Base-by-base conservation (phyloP, 2,329 filamentous ascomycete species). In the Stemphylium lycopersici region DNA sequence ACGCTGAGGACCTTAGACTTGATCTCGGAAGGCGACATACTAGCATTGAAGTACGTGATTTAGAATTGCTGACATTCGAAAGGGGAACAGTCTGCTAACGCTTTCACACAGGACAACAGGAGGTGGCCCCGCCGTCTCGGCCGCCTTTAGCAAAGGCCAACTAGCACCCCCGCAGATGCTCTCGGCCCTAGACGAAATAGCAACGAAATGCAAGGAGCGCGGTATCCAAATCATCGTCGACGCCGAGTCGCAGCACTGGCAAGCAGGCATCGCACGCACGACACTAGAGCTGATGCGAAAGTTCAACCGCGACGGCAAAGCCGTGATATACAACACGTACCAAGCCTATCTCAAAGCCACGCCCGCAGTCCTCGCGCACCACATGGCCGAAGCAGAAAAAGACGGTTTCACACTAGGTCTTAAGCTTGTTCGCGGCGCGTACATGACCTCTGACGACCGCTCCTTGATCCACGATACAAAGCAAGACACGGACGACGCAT, bases 271-370 rank as follows among this genome's bases (percentile, higher is more conserved):
- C 15, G 58, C 50, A 6, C 59, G 62, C 89, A 89, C 79, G 91
- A 93, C 78, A 80, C 63, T 68, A 38, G 68, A 68, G 46, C 62
- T 70, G 77, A 63, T 16, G 83, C 83, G 42, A 79, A 83, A 62
- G 85, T 90, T 38, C 68, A 81, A 81, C 64, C 72, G 68, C 0
- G 66, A 77, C 15, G 65, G 65, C 4, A 55, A 64, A 15, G 77
- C 62, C 65, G 84, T 93, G 46, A 83, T 97, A 55, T 96, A 93
- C 77, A 85, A 80, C 67, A 84, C 83, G 0, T 85, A 85, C 68
- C 83, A 86, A 58, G 79, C 78, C 6, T 86, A 86, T 61, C 78
- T 86, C 29, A 83, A 83, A 66, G 71, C 72, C 32, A 82, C 79
- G 0, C 69, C 77, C 0, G 63, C 59, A 3, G 75, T 73, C 1